Evolutionary conservation across 192 early-diverging fungal genomes (phyloP).

Genomic region (Phlyctochytrium planicorne): DNA sequence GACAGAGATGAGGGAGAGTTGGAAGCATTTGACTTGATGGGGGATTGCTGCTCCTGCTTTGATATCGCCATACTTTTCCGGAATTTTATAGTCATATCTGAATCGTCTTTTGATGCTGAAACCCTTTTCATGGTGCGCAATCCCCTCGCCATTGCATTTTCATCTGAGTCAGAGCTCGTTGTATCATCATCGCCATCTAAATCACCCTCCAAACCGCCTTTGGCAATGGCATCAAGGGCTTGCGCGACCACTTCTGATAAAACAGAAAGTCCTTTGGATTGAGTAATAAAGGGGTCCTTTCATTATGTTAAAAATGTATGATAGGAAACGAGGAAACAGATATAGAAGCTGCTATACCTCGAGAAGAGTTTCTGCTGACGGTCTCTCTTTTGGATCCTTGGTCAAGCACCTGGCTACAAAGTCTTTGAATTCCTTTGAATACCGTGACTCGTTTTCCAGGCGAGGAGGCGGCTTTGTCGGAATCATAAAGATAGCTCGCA

Average conservation of each 20-base stretch:
- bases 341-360: conserved; percentile 18
- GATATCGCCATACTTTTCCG: conserved; percentile 2
- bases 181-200: conserved; percentile 17
- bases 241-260: conserved; percentile 20
- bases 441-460: conserved; percentile 45
- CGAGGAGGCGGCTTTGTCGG: conserved; percentile 61
- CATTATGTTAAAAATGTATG: background rate
- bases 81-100: conserved; percentile 9
- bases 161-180: background rate
- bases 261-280: conserved; percentile 18
- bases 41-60: too few species aligned
- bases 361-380: conserved; percentile 48
- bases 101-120: background rate
- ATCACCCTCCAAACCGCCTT: conserved; percentile 27
- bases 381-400: conserved; percentile 55
- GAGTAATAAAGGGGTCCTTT: conserved; percentile 47
- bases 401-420: conserved; percentile 57
- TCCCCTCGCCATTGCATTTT: background rate
- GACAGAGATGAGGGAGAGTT: too few species aligned
- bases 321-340: background rate
- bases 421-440: conserved; percentile 43
- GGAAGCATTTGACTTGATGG: too few species aligned
- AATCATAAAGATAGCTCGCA: conserved; percentile 66
- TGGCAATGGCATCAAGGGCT: conserved; percentile 29
- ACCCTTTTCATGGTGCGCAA: background rate